Percentiles rank a stretch among this genome's conserved stretches.
Evolutionary conservation across 129 eudicot genomes (phyloP).

Genomic region (Centrapalus pauciflorus): DNA sequence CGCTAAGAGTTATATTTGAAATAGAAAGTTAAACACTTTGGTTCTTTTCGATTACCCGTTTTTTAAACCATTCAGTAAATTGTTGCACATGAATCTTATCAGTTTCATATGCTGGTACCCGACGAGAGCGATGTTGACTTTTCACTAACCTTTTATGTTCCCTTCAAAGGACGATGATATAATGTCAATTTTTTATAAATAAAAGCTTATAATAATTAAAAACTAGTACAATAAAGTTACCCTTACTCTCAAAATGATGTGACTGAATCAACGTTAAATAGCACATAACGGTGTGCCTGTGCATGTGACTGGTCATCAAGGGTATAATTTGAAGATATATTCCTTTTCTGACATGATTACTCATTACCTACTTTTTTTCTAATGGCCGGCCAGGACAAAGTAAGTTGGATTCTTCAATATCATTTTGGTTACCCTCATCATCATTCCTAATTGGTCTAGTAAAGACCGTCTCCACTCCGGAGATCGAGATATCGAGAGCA

Average conservation of each 20-base stretch:
- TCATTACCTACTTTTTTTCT: neutral
- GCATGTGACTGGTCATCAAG: neutral
- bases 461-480: neutral
- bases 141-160: neutral
- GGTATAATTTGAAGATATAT: neutral
- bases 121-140: neutral
- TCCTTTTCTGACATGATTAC: neutral
- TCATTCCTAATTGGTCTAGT: slow-evolving; percentile 1
- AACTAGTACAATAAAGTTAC: no score
- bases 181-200: no score
- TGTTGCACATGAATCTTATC: neutral
- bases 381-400: neutral
- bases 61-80: neutral
- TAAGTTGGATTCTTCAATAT: neutral
- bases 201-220: neutral
- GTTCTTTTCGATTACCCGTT: no score
- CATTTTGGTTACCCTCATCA: slow-evolving; percentile 8
- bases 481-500: slow-evolving; percentile 8
- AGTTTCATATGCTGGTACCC: neutral
- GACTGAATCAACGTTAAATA: neutral
- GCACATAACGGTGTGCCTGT: slow-evolving; percentile 1
- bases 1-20: neutral
- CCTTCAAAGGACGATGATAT: neutral
- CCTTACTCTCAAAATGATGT: neutral
- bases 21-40: no score